Conservation (phyloP, 768 basidiomycete genomes). For the Suillus subaureus region DNA sequence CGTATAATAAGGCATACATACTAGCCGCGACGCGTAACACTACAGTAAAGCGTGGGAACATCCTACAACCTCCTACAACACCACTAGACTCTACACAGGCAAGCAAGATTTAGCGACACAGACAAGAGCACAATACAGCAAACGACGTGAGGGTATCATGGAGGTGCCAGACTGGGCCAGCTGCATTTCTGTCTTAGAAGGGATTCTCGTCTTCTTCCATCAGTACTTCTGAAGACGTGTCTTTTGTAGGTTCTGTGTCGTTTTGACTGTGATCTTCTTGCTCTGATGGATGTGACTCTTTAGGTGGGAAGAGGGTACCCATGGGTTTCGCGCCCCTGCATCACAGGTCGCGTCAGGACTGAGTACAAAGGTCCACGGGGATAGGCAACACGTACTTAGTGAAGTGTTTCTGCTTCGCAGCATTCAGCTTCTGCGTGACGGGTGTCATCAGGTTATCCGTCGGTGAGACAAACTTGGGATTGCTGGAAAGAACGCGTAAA, state of each 20-base stretch:
- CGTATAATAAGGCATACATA: conserved; percentile 1
- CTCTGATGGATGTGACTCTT: conserved; percentile 30
- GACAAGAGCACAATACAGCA: conserved; percentile 24
- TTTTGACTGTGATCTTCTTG: conserved; percentile 38
- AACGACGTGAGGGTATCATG: conserved; percentile 26
- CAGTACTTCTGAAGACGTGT: conserved; percentile 26
- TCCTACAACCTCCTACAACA: conserved; percentile 12
- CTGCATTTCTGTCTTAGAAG: conserved; percentile 44
- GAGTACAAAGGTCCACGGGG: conserved; percentile 9
- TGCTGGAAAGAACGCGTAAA: conserved; percentile 48
- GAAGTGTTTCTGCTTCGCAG: conserved; percentile 93
- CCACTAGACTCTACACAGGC: conserved; percentile 4
- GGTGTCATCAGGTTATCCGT: conserved; percentile 97
- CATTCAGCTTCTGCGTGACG: conserved; percentile 86
- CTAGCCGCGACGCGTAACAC: conserved; percentile 14
- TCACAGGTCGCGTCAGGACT: conserved; percentile 4
- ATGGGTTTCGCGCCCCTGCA: conserved; percentile 62
- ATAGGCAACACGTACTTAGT: conserved; percentile 60
- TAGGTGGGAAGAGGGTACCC: conserved; percentile 57
- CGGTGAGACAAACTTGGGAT: conserved; percentile 87
- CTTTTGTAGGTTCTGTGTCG: conserved; percentile 42
- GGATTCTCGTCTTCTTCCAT: conserved; percentile 71
- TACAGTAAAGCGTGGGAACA: conserved; percentile 30
- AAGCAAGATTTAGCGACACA: conserved; percentile 33
- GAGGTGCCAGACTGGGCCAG: conserved; percentile 16